phyloP scores from a whole-genome alignment of 1,284 basidiomycete genomes.

The Cryptococcus maquisensis region DNA sequence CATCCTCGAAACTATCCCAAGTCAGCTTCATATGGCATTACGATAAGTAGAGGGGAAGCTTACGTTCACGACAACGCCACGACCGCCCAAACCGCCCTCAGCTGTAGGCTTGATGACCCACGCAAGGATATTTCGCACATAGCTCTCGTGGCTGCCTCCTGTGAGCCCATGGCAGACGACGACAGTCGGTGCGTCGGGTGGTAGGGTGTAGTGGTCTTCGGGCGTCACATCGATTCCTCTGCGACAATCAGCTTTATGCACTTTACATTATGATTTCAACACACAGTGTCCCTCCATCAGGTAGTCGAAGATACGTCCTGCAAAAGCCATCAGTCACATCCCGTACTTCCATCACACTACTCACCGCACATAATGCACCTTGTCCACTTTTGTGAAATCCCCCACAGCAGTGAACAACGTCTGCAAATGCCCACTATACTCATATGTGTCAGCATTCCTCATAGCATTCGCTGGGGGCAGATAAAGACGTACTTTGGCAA shows the following conservation, averaged over 20 bases:
- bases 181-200: constrained; percentile 69
- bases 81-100: constrained; percentile 76
- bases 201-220: constrained; percentile 52
- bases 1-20: constrained; percentile 29
- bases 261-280: constrained; percentile 17
- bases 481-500: constrained; percentile 43
- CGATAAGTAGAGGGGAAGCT: constrained; percentile 10
- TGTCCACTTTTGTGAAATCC: constrained; percentile 66
- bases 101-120: constrained; percentile 61
- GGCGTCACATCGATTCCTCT: constrained; percentile 54
- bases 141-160: constrained; percentile 84
- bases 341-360: constrained; percentile 13
- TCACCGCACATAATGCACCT: constrained; percentile 65
- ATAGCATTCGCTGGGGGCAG: no score
- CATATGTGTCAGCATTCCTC: neutral
- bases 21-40: constrained; percentile 72
- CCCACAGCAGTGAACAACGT: constrained; percentile 50
- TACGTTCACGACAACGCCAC: constrained; percentile 77
- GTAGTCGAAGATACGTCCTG: constrained; percentile 59
- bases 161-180: constrained; percentile 76
- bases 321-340: neutral
- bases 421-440: constrained; percentile 48
- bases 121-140: constrained; percentile 73
- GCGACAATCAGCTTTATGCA: constrained; percentile 49
- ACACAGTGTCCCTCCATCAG: constrained; percentile 68